Base-by-base conservation (phyloP, 2,329 filamentous ascomycete genomes). In the Penicillium griseofulvum region DNA sequence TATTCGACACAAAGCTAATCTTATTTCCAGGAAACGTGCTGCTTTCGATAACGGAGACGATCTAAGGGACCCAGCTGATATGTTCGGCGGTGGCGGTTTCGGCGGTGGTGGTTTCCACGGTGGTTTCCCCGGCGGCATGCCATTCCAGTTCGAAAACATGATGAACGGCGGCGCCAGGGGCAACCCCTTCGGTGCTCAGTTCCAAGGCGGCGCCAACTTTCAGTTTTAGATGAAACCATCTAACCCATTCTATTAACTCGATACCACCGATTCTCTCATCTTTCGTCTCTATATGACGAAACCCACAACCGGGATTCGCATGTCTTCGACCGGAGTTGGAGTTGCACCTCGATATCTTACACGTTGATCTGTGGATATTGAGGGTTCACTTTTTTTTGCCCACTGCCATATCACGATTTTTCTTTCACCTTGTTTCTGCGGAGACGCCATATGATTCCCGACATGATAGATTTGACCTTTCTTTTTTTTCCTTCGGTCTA, bases 41-140 rank as follows among this genome's bases (percentile, higher is more conserved):
- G 82, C 89, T 50, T 99, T 96, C 71, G 93, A 99, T 71, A 94
- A 88, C 63, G 94, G 94, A 36, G 90, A 94, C 56, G 93, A 99
- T 71, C 83, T 97, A 29, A 82, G 94, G 55, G 93, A 97, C 70
- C 89, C 90, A 4, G 83, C 86, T 49, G 92, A 97, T 68, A 92
- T 93, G 84, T 94, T 93, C 65, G 82, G 85, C 51, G 84, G 85
- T 54, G 81, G 80, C 46, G 72, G 72, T 29, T 74, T 76, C 38
- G 65, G 66, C 50, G 71, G 72, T 41, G 83, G 83, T 42, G 86
- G 85, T 43, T 85, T 85, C 31, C 31, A 33, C 16, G 39, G 39
- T 10, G 39, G 39, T 11, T 42, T 42, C 24, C 8, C 5, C n/a
- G 41, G 26, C 42, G 83, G 84, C 4, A 22, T 22, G 22, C 22